Evolutionary conservation across 495 filamentous ascomycete genomes (phyloP), one percentile per base, ranked within the genome.

Genomic region (Thozetella sp.): DNA sequence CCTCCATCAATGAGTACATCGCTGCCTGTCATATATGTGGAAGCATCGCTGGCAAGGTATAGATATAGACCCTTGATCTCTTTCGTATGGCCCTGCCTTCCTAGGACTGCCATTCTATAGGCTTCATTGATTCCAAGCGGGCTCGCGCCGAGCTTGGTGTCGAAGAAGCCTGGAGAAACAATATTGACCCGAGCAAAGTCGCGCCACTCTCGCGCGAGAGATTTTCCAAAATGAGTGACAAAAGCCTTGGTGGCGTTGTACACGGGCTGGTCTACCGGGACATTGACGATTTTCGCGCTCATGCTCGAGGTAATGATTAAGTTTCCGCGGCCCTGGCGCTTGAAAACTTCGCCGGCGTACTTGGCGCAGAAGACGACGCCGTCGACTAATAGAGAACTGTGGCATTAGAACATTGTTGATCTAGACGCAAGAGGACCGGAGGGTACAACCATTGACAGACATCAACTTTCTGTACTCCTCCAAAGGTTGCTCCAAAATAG

Each of bases 51-150:
- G 58, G 78, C 77, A 62, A 93, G 70, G 68, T 91, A 93, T 10
- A 91, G 85, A 70, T 91, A 93, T 9, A 87, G 88, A 10, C 87
- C 89, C 83, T 93, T 93, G 48, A 93, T 68, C 80, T 93, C 90
- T 78, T 90, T 89, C 0, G 89, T 87, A 34, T 88, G 76, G 34
- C 88, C 89, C 52, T 89, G 79, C 22, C 89, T 83, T 22, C 86
- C 87, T 81, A 92, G 83, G 9, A 89, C 89, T 56, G 90, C 90
- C 88, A 91, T 91, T 81, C 80, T n/a, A 92, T 85, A 69, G 91
- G 91, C 70, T 91, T 48, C 43, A 20, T 48, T 48, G 4, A 48
- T 4, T 20, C 4, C 43, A 4, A 20, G n/a, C 3, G 43, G 43
- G n/a, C n/a, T 20, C 10, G 43, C 88, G 22, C 82, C 86, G 51